Evolutionary conservation across 148 eudicot genomes (phyloP).

Genomic region (Pouteria glomerata): DNA sequence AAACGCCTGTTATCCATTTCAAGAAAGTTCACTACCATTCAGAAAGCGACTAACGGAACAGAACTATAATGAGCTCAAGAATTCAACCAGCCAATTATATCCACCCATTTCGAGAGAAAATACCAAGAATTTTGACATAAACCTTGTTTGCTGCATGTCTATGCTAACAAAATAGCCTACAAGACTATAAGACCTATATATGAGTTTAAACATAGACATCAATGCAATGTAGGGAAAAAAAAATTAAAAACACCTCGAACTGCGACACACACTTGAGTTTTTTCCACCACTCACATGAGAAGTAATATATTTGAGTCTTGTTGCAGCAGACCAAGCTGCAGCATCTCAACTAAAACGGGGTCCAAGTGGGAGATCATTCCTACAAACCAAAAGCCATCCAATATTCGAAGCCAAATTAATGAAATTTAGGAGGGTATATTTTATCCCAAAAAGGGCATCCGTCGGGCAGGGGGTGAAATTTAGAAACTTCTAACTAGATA

Average conservation of each 20-base stretch:
- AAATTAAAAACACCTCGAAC: not conserved
- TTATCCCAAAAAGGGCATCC: not conserved
- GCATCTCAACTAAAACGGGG: not conserved
- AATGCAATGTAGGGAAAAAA: not conserved
- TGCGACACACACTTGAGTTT: not conserved
- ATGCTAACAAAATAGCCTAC: not conserved
- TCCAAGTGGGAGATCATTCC: not conserved
- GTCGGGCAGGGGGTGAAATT: not conserved
- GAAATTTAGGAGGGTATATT: not conserved
- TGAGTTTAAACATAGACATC: not conserved
- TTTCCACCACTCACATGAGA: too few relatives aligned
- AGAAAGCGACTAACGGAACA: conserved; percentile 26
- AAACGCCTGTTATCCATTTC: conserved; percentile 92
- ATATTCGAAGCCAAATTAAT: not conserved
- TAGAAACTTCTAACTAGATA: not conserved
- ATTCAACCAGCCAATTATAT: conserved; percentile 5
- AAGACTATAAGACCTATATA: not conserved
- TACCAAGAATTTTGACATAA: not conserved
- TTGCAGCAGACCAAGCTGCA: not conserved
- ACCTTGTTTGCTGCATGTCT: not conserved
- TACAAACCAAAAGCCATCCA: conserved; percentile 2
- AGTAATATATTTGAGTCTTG: not conserved
- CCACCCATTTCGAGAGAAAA: not conserved
- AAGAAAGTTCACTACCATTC: conserved; percentile 53
- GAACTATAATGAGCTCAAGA: not conserved